These are phyloP conservation scores for Pyricularia sp. DNA, from an alignment of 2,329 filamentous ascomycete species.

Conservation along the genomic window DNA sequence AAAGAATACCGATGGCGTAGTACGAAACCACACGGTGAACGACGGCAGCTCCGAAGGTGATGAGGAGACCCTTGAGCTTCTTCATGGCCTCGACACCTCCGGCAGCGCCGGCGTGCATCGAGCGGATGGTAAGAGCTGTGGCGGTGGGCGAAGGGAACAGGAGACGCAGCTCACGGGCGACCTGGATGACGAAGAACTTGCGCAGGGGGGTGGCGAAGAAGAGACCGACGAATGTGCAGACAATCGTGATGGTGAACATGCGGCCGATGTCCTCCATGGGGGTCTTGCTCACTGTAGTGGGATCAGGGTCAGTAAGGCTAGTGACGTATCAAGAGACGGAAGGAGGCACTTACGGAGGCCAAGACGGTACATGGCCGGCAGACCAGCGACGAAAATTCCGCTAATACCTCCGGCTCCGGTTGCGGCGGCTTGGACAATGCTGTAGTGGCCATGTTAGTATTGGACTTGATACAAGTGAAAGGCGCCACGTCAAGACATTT, in stretches of 20 bases:
- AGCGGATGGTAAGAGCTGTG: constrained; percentile 51
- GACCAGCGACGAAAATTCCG: constrained; percentile 47
- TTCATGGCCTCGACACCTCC: constrained; percentile 42
- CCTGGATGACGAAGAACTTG: constrained; percentile 60
- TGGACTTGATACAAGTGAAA: not conserved
- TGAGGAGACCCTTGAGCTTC: constrained; percentile 46
- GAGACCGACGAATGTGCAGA: constrained; percentile 55
- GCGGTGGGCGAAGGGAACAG: constrained; percentile 51
- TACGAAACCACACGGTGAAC: constrained; percentile 45
- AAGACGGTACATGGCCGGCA: constrained; percentile 52
- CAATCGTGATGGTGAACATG: constrained; percentile 50
- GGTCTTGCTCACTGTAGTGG: constrained; percentile 12
- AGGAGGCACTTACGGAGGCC: constrained; percentile 8
- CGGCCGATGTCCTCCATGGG: constrained; percentile 46
- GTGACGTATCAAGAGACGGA: no score
- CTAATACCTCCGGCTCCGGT: constrained; percentile 49
- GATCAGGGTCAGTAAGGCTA: no score
- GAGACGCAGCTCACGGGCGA: constrained; percentile 43
- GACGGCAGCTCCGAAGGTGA: constrained; percentile 40
- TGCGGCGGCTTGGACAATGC: constrained; percentile 51
- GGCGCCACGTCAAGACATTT: not conserved
- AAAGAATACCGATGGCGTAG: constrained; percentile 50
- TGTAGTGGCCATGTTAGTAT: constrained; percentile 13
- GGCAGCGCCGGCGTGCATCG: constrained; percentile 48
- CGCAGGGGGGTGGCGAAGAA: constrained; percentile 54